Evolutionary conservation across 2,329 filamentous ascomycete species (phyloP), one percentile per base, ranked within the genome.

Genomic region (Sporothrix inflata): DNA sequence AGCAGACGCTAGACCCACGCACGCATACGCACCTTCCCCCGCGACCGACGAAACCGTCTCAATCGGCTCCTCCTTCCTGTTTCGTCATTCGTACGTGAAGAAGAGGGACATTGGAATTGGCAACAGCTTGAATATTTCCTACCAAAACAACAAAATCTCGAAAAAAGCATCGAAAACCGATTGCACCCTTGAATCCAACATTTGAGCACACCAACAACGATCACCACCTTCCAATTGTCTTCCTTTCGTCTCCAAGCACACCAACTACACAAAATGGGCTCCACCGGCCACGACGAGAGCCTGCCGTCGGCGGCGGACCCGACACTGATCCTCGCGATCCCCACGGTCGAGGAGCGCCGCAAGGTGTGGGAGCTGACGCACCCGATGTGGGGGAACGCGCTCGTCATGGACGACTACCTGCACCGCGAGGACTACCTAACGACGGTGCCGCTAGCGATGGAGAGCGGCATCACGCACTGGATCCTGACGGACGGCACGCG

Each of bases 381-480:
- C 69, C 77, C 81, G 27, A 84, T 84, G 76, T 93, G 91, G 90
- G 88, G 87, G 12, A 83, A 83, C 53, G 84, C 88, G 1, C 83
- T 92, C 2, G 81, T 83, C 4, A 77, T 85, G 5, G 77, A 85
- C 1, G 82, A 84, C 49, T 93, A 92, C 77, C 80, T 92, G 51
- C 79, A 84, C 57, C 86, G 91, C 60, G 90, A 91, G 78, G 79
- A 79, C 19, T 86, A 86, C 77, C 83, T 92, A 11, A 83, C 84
- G 11, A 86, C 85, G 2, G 84, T 89, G 0, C 86, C 89, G 7
- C 82, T 92, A 21, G 84, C 89, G 16, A 83, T 83, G 67, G 80
- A 89, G 74, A 87, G 86, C 51, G 89, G 90, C 51, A 82, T 91
- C 74, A 85, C 85, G 14, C 84, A 86, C 75, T 92, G 90, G 90